Percentiles rank a stretch among this genome's conserved stretches.
Evolutionary conservation across 306 rosid species (phyloP).

Genomic region (Vigna radiata): DNA sequence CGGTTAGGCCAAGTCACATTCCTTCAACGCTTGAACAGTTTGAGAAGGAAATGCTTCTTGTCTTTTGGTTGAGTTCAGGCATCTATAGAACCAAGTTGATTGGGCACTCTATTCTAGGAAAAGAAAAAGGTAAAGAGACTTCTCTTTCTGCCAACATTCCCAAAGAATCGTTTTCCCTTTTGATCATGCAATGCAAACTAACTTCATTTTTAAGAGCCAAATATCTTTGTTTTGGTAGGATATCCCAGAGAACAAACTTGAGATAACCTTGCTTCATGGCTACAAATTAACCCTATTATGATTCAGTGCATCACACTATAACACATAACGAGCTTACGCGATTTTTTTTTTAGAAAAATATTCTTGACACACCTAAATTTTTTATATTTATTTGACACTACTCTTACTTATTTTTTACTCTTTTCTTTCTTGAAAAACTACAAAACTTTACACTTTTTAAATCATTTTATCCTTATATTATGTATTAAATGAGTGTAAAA

Average conservation of each 20-base stretch:
- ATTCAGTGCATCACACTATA: not conserved
- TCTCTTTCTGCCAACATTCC: slow-evolving; percentile 32
- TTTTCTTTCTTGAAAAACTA: too few relatives aligned
- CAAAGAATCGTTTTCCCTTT: not conserved
- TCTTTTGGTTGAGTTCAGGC: slow-evolving; percentile 29
- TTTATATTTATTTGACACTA: too few relatives aligned
- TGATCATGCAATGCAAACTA: slow-evolving; percentile 11
- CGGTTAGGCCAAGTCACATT: slow-evolving; percentile 39
- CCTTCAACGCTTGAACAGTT: slow-evolving; percentile 31
- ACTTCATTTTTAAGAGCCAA: slow-evolving; percentile 19
- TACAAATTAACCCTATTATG: not conserved
- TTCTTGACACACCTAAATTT: too few relatives aligned
- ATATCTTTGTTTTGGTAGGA: slow-evolving; percentile 30
- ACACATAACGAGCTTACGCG: not conserved
- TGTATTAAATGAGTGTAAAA: too few relatives aligned
- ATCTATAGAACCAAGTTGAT: not conserved
- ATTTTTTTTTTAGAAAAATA: too few relatives aligned
- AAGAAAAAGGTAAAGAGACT: slow-evolving; percentile 4
- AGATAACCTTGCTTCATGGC: slow-evolving; percentile 21
- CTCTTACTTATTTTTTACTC: too few relatives aligned
- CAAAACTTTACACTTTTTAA: too few relatives aligned
- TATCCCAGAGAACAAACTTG: slow-evolving; percentile 43
- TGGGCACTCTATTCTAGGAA: not conserved
- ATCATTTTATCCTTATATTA: too few relatives aligned
- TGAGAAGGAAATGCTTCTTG: slow-evolving; percentile 24